These are phyloP conservation scores for Cladochytrium replicatum DNA, from an alignment of 192 early-diverging fungal species.

Conservation along the genomic window DNA sequence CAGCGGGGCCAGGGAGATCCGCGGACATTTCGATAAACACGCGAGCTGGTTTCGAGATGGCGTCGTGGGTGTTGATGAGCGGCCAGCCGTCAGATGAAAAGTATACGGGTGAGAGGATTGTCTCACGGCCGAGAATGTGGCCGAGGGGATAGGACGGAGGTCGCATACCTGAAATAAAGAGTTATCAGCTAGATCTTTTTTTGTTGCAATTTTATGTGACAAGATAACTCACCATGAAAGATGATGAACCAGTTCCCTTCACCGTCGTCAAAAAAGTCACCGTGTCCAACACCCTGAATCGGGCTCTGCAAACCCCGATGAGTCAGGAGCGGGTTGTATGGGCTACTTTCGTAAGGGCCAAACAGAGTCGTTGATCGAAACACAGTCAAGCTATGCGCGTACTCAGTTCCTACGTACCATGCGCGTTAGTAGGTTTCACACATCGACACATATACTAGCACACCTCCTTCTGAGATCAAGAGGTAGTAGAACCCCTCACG, in stretches of 20 bases:
- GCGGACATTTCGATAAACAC: not conserved
- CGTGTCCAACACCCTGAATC: constrained; percentile 2
- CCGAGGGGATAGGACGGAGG: not conserved
- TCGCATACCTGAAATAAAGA: not conserved
- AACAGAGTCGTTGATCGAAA: constrained; percentile 4
- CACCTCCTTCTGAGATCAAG: not conserved
- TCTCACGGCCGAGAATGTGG: not conserved
- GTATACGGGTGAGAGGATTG: not conserved
- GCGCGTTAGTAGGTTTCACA: too few relatives aligned
- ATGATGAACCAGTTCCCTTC: constrained; percentile 10
- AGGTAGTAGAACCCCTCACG: not conserved
- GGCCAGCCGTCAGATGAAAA: not conserved
- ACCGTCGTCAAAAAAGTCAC: constrained; percentile 6
- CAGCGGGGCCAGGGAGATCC: not conserved
- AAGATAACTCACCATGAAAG: not conserved
- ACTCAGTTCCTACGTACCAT: constrained; percentile 11
- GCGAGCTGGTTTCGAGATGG: not conserved
- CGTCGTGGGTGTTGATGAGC: not conserved
- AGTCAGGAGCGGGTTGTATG: constrained; percentile 1
- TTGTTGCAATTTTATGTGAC: not conserved
- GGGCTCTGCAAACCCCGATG: not conserved
- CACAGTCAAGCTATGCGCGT: constrained; percentile 9
- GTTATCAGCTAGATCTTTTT: not conserved
- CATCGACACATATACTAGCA: too few relatives aligned
- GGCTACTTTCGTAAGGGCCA: constrained; percentile 6